Evolutionary conservation across 768 basidiomycete species (phyloP).

Genomic region (Amanita pseudoporphyria): DNA sequence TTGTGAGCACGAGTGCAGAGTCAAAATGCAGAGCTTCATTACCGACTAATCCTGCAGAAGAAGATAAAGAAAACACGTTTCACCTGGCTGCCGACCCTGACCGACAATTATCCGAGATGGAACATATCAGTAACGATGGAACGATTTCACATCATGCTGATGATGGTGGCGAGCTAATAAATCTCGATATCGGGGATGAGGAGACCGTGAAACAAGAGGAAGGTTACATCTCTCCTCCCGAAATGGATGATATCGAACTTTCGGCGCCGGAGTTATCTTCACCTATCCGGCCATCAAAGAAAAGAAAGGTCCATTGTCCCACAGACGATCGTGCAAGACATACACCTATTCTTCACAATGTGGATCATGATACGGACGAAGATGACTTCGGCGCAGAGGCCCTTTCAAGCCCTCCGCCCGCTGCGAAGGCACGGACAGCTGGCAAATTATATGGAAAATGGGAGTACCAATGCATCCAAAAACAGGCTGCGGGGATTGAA

Average conservation of each 20-base stretch:
- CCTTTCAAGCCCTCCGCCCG: conserved; percentile 36
- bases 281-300: conserved; percentile 26
- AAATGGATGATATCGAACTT: conserved; percentile 41
- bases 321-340: neutral
- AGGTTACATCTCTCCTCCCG: conserved; percentile 70
- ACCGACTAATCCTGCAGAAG: conserved; percentile 17
- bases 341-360: conserved; percentile 12
- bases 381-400: conserved; percentile 45
- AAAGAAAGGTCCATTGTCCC: conserved; percentile 10
- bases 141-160: conserved; percentile 17
- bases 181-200: conserved; percentile 30
- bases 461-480: neutral
- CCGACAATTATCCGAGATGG: conserved; percentile 14
- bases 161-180: conserved; percentile 10
- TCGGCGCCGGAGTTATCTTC: conserved; percentile 54
- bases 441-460: neutral
- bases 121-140: conserved; percentile 20
- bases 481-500: neutral
- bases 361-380: conserved; percentile 12
- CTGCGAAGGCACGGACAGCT: conserved; percentile 7
- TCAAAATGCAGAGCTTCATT: conserved; percentile 10
- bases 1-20: conserved; percentile 10
- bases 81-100: neutral
- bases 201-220: conserved; percentile 57
- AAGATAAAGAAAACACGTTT: conserved; percentile 32